Conservation (phyloP, 192 early-diverging fungal genomes). For the Chytriomyces hyalinus region DNA sequence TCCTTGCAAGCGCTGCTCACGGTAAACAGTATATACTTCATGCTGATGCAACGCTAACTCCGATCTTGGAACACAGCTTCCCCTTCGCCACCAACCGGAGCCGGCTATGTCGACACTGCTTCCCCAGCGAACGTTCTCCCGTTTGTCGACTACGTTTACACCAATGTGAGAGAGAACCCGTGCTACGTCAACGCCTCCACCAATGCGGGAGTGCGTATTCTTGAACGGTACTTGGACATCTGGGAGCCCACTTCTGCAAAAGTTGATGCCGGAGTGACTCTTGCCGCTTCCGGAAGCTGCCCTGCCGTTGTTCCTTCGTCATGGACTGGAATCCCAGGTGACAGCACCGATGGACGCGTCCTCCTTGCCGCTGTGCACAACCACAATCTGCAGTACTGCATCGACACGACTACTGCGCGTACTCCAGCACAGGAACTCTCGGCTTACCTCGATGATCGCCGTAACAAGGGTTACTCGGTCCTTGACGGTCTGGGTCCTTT, state of each 20-base stretch:
- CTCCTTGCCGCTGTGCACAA: constrained; percentile 25
- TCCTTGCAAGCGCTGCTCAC: neutral
- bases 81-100: constrained; percentile 21
- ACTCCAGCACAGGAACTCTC: constrained; percentile 1
- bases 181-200: constrained; percentile 37
- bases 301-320: constrained; percentile 27
- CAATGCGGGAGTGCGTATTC: constrained; percentile 37
- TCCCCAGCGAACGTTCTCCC: constrained; percentile 5
- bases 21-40: no score
- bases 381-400: constrained; percentile 12
- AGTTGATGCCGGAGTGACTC: constrained; percentile 37
- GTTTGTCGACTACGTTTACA: constrained; percentile 30
- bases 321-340: constrained; percentile 39
- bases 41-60: no score
- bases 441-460: constrained; percentile 39
- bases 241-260: constrained; percentile 31
- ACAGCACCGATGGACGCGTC: constrained; percentile 34
- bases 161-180: constrained; percentile 31
- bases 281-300: constrained; percentile 21
- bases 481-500: constrained; percentile 33
- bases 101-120: constrained; percentile 27
- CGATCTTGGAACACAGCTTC: no score
- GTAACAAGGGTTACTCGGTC: constrained; percentile 40
- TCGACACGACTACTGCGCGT: constrained; percentile 21
- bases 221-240: constrained; percentile 28